These are phyloP conservation scores for Haematococcus sp. DNA, from an alignment of 139 green algal genomes.

Conservation along the genomic window DNA sequence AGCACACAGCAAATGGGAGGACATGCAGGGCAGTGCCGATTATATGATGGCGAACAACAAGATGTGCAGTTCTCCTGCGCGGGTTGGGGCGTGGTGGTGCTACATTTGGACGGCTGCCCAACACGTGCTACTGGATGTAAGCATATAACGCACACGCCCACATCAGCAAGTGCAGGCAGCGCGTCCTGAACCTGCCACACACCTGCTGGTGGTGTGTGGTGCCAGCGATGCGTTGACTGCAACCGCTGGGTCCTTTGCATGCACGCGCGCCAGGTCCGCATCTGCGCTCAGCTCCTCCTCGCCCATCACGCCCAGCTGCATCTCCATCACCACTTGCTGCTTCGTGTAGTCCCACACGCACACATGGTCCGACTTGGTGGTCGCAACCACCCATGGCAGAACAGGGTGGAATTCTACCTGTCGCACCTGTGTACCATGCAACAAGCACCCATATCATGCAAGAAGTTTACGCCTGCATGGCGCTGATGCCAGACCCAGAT, in stretches of 20 bases:
- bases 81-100: not conserved
- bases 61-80: not conserved
- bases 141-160: too few species aligned
- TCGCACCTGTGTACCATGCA: constrained; percentile 32
- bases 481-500: too few species aligned
- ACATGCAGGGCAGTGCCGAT: too few species aligned
- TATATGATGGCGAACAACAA: not conserved
- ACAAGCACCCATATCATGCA: not conserved
- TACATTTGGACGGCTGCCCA: too few species aligned
- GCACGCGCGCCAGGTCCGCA: constrained; percentile 30
- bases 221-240: constrained; percentile 39
- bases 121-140: too few species aligned
- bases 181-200: not conserved
- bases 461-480: not conserved
- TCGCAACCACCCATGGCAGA: constrained; percentile 46
- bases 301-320: constrained; percentile 38
- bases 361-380: constrained; percentile 43
- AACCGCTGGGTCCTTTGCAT: constrained; percentile 21
- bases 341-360: constrained; percentile 49
- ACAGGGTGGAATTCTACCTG: constrained; percentile 53
- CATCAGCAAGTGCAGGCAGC: too few species aligned
- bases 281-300: constrained; percentile 38
- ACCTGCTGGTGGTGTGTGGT: constrained; percentile 10
- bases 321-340: constrained; percentile 50
- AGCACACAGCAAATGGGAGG: too few species aligned